phyloP scores from a whole-genome alignment of 495 filamentous ascomycete genomes.

The Penicillium nucicola region DNA sequence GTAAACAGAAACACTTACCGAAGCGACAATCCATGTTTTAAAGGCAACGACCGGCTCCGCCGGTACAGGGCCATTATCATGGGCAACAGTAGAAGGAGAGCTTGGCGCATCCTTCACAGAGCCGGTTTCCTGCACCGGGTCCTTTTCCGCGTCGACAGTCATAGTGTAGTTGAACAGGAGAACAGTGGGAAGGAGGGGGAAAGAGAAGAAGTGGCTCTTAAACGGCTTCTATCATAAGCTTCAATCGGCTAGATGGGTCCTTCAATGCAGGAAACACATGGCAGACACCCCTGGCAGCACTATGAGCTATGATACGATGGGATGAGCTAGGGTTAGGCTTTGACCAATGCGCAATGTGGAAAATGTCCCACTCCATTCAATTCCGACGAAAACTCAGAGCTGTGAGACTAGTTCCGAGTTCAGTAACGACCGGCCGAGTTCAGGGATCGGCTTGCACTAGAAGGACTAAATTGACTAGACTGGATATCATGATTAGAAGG shows the following conservation, averaged over 20 bases:
- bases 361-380: not conserved
- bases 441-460: slow-evolving; percentile 1
- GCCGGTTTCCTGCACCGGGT: slow-evolving; percentile 1
- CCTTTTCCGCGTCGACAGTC: slow-evolving; percentile 10
- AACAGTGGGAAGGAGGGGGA: not conserved
- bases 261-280: not conserved
- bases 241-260: not conserved
- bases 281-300: not conserved
- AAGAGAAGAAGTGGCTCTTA: not conserved
- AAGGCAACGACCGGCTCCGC: slow-evolving; percentile 18
- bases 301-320: not conserved
- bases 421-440: not conserved
- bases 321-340: not conserved
- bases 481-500: not conserved
- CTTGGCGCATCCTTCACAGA: slow-evolving; percentile 4
- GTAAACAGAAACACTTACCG: slow-evolving; percentile 6
- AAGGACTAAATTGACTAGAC: not conserved
- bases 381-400: not conserved
- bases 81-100: not conserved
- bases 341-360: not conserved
- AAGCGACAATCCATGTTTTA: slow-evolving; percentile 25
- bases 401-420: not conserved
- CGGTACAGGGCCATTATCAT: not conserved
- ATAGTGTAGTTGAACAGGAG: not conserved
- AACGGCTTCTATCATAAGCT: not conserved